A percentile compares a stretch with the other conserved stretches of the same genome.
phyloP scores from a whole-genome alignment of 441 rosid species.

The Syzygium syzygioides region DNA sequence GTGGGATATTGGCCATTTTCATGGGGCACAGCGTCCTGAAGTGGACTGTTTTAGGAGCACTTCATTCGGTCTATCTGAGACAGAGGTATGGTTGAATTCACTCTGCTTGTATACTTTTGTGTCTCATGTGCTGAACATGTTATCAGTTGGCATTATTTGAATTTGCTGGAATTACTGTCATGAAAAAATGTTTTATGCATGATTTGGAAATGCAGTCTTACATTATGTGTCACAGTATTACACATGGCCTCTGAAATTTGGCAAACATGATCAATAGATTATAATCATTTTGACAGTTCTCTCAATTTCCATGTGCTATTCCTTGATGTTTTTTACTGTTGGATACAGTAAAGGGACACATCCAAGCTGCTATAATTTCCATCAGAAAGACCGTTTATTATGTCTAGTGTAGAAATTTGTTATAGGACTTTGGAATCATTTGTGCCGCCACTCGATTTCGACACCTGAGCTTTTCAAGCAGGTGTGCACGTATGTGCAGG shows the following conservation, averaged over 20 bases:
- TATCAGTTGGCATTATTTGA: neutral
- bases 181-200: neutral
- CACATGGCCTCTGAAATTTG: neutral
- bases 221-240: neutral
- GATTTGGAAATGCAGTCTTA: neutral
- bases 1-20: constrained; percentile 94
- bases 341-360: neutral
- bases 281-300: neutral
- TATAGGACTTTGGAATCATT: neutral
- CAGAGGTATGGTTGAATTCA: constrained; percentile 34
- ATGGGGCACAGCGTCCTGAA: constrained; percentile 67
- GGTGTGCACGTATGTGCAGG: neutral
- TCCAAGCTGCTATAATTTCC: neutral
- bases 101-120: neutral
- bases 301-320: neutral
- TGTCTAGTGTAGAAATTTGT: neutral
- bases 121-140: neutral
- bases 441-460: neutral
- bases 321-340: neutral
- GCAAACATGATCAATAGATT: neutral
- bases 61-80: constrained; percentile 54
- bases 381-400: fast-evolving
- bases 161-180: neutral
- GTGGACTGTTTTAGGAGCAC: constrained; percentile 89
- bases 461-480: neutral